Conservation (phyloP, 2,329 filamentous ascomycete genomes). For the Pseudocercospora ulei region DNA sequence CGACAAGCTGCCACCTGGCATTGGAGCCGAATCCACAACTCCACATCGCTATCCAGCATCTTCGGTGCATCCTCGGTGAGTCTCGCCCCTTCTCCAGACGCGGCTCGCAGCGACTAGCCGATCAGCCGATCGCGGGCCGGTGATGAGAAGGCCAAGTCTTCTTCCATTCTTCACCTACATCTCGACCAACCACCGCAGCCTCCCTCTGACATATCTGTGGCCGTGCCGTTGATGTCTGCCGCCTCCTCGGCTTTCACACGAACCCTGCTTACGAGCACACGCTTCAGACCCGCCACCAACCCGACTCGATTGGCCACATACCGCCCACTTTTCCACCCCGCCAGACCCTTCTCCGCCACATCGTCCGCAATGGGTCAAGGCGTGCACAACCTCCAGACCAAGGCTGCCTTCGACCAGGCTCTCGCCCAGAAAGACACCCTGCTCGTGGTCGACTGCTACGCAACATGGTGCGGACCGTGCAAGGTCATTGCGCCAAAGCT, state of each 20-base stretch:
- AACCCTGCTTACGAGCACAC: constrained; percentile 39
- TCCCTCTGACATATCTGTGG: constrained; percentile 10
- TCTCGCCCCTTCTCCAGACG: not conserved
- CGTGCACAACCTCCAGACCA: constrained; percentile 49
- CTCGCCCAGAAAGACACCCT: constrained; percentile 47
- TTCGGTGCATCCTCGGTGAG: not conserved
- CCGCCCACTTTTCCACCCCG: constrained; percentile 22
- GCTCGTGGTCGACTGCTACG: constrained; percentile 77
- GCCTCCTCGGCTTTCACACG: constrained; percentile 33
- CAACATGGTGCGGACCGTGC: constrained; percentile 90
- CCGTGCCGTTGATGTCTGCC: constrained; percentile 33
- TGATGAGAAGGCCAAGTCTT: too few species aligned
- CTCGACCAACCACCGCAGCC: not conserved
- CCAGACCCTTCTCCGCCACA: constrained; percentile 37
- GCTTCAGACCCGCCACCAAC: constrained; percentile 24
- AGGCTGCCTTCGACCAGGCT: constrained; percentile 50
- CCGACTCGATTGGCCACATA: constrained; percentile 18
- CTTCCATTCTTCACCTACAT: constrained; percentile 1
- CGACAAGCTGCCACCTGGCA: too few species aligned
- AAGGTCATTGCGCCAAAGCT: constrained; percentile 75
- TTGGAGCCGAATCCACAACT: too few species aligned
- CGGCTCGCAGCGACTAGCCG: not conserved
- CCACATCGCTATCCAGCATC: not conserved
- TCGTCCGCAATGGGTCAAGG: constrained; percentile 39
- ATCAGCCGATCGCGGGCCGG: not conserved